These are phyloP conservation scores for Blastocystis sp. DNA, from an alignment of 352 stramenopile genomes.

Conservation along the genomic window DNA sequence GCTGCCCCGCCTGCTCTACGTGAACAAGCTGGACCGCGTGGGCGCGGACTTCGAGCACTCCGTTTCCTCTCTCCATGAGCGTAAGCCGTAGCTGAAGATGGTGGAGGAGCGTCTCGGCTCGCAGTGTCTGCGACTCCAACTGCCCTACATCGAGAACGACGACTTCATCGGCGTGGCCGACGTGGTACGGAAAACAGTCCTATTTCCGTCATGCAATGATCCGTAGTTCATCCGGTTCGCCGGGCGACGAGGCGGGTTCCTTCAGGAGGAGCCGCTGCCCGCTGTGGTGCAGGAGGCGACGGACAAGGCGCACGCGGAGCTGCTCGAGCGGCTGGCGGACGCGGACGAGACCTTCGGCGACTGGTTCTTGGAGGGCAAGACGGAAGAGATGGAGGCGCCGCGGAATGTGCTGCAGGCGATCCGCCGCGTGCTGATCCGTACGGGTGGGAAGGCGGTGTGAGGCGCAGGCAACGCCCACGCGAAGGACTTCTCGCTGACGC, in stretches of 20 bases:
- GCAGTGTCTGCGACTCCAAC: conserved; percentile 8
- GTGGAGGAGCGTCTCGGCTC: conserved; percentile 75
- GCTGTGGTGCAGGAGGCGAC: conserved; percentile 85
- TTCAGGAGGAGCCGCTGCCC: conserved; percentile 9
- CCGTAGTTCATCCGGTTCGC: neutral
- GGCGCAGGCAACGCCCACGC: neutral
- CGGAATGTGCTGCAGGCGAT: neutral
- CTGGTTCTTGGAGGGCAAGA: conserved; percentile 81
- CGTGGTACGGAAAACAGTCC: neutral
- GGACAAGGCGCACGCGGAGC: conserved; percentile 84
- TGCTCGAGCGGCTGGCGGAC: conserved; percentile 90
- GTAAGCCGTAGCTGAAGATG: conserved; percentile 74
- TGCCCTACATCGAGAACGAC: conserved; percentile 19
- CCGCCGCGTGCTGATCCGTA: conserved; percentile 7
- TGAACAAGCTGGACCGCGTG: conserved; percentile 98
- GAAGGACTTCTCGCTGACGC: neutral
- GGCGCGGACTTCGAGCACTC: conserved; percentile 79
- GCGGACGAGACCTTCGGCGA: conserved; percentile 95
- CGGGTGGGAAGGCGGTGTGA: neutral
- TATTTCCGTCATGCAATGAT: neutral
- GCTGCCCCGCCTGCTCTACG: conserved; percentile 93
- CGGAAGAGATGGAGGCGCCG: neutral
- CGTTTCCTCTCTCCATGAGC: conserved; percentile 54
- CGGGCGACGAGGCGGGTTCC: neutral
- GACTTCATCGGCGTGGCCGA: conserved; percentile 6